Base-by-base conservation (phyloP, 371 early-diverging fungal genomes). In the Choanephora cucurbitarum region DNA sequence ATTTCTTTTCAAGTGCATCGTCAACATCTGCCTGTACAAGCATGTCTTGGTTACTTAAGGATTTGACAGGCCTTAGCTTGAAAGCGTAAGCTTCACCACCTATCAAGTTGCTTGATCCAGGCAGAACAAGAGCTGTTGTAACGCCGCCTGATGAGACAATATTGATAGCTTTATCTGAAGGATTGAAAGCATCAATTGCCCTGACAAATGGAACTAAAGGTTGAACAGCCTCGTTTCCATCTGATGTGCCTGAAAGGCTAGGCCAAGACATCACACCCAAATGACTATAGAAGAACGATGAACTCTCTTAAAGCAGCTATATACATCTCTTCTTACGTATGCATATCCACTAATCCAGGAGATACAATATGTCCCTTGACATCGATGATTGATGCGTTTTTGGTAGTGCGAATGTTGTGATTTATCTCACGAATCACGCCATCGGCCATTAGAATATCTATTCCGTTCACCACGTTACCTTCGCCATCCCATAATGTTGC, bases 281-380 rank as follows among this genome's bases (percentile, higher is more conserved):
- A 67, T 81, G 83, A 44, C 82, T 80, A 18, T 19, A 18, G 49
- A 50, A 21, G 34, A 54, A 37, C 47, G 44, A 40, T 21, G 47
- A 28, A 21, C 19, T 17, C 19, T 23, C 13, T 19, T 18, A 17
- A 37, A 49, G 3, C 19, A 11, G 13, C 24, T 5, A 23, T 34
- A 8, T 14, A 17, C 13, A 13, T 37, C 14, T 14, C 2, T 13
- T 10, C 32, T 51, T 70, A 86, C 85, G 80, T 80, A 58, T 91
- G 88, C 88, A 83, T 82, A 61, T 90, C 91, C 8, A 91, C 86
- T 19, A 91, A 57, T 50, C 91, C 90, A 34, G 92, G 92, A 13
- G 87, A 84, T n/a, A 91, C 73, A 44, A 80, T 78, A 44, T 83
- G 83, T 6, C 87, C 87, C 44, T 76, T 71, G 40, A 81, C 83